Conservation (phyloP, 805 yeast species). For the Sungouiella thailandica region DNA sequence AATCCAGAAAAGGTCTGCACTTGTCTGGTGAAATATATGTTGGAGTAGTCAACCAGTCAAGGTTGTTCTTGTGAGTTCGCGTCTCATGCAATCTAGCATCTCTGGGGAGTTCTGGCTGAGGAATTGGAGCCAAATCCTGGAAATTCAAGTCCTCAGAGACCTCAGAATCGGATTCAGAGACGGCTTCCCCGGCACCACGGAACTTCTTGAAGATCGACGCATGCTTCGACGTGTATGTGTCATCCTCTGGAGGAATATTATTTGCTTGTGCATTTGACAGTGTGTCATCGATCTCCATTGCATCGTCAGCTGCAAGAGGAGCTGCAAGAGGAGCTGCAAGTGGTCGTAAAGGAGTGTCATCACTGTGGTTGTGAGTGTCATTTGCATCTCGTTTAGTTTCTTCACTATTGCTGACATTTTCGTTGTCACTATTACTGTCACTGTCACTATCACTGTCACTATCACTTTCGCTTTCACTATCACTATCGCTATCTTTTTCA, state of each 20-base stretch:
- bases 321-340: too few species aligned
- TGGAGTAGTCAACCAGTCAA: conserved; percentile 70
- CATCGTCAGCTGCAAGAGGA: too few species aligned
- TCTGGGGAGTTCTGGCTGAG: conserved; percentile 72
- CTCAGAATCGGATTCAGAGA: conserved; percentile 20
- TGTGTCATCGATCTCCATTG: too few species aligned
- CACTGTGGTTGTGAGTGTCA: too few species aligned
- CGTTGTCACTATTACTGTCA: conserved; percentile 2
- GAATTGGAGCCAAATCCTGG: conserved; percentile 61
- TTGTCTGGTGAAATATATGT: conserved; percentile 46
- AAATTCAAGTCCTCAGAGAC: conserved; percentile 15
- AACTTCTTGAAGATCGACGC: conserved; percentile 50
- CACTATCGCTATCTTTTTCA: conserved; percentile 8
- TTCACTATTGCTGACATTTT: too few species aligned
- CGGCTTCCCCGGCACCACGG: conserved; percentile 18
- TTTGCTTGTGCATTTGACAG: too few species aligned
- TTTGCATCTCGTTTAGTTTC: too few species aligned
- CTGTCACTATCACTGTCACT: conserved; percentile 14
- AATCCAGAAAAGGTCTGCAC: conserved; percentile 44
- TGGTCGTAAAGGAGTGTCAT: too few species aligned
- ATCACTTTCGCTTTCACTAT: conserved; percentile 13
- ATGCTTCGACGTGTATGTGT: conserved; percentile 48
- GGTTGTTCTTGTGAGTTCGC: conserved; percentile 25
- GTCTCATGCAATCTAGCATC: conserved; percentile 37
- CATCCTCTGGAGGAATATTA: too few species aligned